Conservation (phyloP, 495 filamentous ascomycete genomes). For the Amorphotheca resinae region DNA sequence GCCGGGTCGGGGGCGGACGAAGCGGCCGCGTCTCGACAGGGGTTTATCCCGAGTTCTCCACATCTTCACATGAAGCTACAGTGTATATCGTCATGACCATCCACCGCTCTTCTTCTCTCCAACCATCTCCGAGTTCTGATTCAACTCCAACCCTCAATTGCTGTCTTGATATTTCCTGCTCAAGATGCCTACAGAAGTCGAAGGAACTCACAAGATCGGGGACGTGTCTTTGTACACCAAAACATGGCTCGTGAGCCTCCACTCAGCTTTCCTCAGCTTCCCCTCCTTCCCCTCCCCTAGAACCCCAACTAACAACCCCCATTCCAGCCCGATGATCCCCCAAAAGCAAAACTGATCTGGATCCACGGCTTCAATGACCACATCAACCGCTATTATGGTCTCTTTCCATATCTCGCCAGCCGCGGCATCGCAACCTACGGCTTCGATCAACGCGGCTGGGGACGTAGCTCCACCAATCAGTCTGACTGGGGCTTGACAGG, state of each 20-base stretch:
- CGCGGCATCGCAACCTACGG: conserved; percentile 59
- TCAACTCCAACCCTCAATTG: too few relatives aligned
- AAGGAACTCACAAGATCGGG: conserved; percentile 43
- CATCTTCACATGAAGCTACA: neutral
- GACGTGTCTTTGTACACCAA: conserved; percentile 63
- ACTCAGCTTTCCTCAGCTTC: neutral
- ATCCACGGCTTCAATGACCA: conserved; percentile 88
- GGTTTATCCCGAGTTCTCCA: neutral
- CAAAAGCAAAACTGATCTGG: conserved; percentile 57
- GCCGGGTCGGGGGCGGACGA: too few relatives aligned
- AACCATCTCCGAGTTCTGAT: too few relatives aligned
- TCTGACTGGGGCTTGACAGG: conserved; percentile 56
- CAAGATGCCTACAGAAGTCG: conserved; percentile 34
- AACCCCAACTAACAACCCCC: conserved; percentile 2
- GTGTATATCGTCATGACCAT: neutral
- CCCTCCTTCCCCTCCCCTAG: neutral
- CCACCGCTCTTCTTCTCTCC: too few relatives aligned
- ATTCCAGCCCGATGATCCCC: conserved; percentile 9
- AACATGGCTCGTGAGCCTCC: conserved; percentile 59
- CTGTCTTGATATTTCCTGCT: too few relatives aligned
- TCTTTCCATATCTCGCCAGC: conserved; percentile 57
- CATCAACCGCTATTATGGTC: conserved; percentile 53
- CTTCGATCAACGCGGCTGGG: conserved; percentile 72
- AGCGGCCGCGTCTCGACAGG: neutral
- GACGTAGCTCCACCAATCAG: conserved; percentile 32